Conservation (phyloP, 106 monocot species). For the Dendrobium catenatum region DNA sequence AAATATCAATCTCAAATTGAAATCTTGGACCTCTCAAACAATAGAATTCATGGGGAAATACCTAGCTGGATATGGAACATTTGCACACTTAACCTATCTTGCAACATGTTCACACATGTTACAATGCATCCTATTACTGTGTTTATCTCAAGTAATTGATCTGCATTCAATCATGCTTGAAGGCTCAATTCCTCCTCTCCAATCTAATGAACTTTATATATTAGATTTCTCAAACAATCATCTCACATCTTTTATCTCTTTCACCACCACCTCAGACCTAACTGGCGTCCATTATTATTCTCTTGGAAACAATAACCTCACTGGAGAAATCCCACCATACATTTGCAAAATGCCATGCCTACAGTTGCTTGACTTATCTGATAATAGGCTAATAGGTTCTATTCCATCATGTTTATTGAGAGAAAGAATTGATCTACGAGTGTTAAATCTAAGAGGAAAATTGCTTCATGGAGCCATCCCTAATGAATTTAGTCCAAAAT, state of each 20-base stretch:
- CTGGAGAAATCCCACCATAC: conserved; percentile 26
- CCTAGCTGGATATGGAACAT: conserved; percentile 58
- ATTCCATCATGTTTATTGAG: conserved; percentile 36
- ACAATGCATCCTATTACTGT: no score
- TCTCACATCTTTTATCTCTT: no score
- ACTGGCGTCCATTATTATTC: no score
- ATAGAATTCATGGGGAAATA: conserved; percentile 42
- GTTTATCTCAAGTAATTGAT: conserved; percentile 10
- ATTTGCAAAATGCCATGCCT: conserved; percentile 23
- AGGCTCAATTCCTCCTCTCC: conserved; percentile 36
- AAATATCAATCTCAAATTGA: conserved; percentile 7
- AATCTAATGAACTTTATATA: background rate
- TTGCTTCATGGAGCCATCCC: no score
- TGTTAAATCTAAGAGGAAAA: no score
- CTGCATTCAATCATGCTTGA: conserved; percentile 44
- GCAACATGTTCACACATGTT: conserved; percentile 9
- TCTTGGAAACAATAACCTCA: no score
- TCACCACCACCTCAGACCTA: no score
- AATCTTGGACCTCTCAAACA: no score
- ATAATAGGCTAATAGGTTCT: conserved; percentile 6
- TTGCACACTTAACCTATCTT: conserved; percentile 36
- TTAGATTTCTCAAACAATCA: no score
- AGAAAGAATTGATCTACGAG: no score
- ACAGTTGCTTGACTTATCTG: no score
- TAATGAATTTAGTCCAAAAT: no score